A percentile compares a stretch with the other conserved stretches of the same genome.
Evolutionary conservation across 306 rosid species (phyloP).

Genomic region (Sindora glabra): DNA sequence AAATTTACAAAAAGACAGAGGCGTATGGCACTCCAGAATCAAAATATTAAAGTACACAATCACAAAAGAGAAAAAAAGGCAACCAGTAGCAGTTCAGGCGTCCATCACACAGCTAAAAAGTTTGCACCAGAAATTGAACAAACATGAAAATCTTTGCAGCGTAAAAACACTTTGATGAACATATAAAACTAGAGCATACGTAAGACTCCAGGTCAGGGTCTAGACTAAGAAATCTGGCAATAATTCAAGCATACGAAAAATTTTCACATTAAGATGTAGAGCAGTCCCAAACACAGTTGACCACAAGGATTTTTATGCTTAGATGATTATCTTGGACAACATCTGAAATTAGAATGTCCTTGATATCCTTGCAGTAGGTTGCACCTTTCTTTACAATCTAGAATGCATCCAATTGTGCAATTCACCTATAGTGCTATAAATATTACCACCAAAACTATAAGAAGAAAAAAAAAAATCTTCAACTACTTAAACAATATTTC

Average conservation of each 20-base stretch:
- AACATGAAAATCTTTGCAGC: not conserved
- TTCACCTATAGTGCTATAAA: too few relatives aligned
- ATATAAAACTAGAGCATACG: slow-evolving; percentile 2
- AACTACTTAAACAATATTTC: too few relatives aligned
- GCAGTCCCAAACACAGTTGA: not conserved
- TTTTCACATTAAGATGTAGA: not conserved
- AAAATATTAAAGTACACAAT: too few relatives aligned
- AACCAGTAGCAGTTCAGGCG: slow-evolving; percentile 3
- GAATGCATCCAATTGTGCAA: too few relatives aligned
- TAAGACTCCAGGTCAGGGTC: not conserved
- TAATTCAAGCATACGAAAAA: not conserved
- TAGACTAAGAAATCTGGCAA: not conserved
- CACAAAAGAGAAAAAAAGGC: not conserved
- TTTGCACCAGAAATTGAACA: too few relatives aligned
- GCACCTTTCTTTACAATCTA: too few relatives aligned
- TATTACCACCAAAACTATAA: not conserved
- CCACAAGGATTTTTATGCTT: not conserved
- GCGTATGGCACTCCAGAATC: not conserved
- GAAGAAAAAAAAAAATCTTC: too few relatives aligned
- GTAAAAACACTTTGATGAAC: not conserved
- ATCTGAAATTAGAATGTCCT: not conserved
- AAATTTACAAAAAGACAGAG: not conserved
- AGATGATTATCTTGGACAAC: not conserved
- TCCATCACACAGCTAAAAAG: too few relatives aligned
- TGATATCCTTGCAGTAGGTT: not conserved